A percentile compares a stretch with the other conserved stretches of the same genome.
Conservation (phyloP, 306 rosid genomes). For the Oxytropis ochrocephala region DNA sequence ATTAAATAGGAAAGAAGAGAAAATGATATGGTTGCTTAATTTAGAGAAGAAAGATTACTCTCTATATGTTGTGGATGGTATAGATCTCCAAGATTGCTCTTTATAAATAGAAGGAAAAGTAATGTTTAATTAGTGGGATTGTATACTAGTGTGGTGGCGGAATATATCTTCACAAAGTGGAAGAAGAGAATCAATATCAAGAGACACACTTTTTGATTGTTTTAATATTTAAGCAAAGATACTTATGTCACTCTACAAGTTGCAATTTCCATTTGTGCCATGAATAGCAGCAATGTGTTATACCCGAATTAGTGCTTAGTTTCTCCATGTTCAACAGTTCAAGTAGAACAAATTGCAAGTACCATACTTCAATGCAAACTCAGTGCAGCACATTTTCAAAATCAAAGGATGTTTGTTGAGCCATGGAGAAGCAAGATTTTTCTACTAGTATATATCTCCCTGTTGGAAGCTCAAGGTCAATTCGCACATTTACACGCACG, state of each 20-base stretch:
- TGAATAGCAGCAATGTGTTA: too few relatives aligned
- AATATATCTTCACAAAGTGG: conserved; percentile 53
- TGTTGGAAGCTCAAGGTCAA: too few relatives aligned
- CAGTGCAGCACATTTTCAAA: too few relatives aligned
- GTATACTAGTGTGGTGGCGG: conserved; percentile 23
- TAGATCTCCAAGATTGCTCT: conserved; percentile 21
- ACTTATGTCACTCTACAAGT: conserved; percentile 13
- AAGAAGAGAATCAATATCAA: conserved; percentile 41
- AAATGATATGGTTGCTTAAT: conserved; percentile 12
- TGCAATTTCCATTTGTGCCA: not conserved
- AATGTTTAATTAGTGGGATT: conserved; percentile 24
- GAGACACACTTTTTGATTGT: not conserved
- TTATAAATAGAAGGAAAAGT: conserved; percentile 43
- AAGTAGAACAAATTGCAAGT: too few relatives aligned
- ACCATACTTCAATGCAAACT: too few relatives aligned
- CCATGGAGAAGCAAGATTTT: too few relatives aligned
- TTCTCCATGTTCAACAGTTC: too few relatives aligned
- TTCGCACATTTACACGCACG: too few relatives aligned
- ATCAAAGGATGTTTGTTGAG: too few relatives aligned
- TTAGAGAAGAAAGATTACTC: conserved; percentile 5
- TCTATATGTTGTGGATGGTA: conserved; percentile 26
- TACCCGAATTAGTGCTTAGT: too few relatives aligned
- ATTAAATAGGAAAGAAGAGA: not conserved
- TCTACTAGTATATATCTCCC: too few relatives aligned
- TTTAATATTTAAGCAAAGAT: conserved; percentile 22